Evolutionary conservation across 305 asterid species (phyloP), one percentile per base, ranked within the genome.

Genomic region (Ajuga reptans): DNA sequence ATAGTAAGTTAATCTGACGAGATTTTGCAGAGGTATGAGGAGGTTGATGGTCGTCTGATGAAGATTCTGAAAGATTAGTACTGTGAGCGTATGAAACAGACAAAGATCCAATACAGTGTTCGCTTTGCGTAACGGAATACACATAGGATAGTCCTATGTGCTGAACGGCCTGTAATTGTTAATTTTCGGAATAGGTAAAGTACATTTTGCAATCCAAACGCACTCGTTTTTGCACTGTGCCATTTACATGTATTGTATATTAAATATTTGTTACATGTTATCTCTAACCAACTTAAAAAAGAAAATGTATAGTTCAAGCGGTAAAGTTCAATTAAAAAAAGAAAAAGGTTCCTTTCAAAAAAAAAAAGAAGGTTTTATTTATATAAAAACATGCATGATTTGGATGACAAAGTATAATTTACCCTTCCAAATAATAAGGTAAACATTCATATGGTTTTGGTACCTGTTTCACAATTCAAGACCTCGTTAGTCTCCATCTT

Each of bases 401-500:
- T 8, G 42, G 10, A 37, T 4, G 10, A 6, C 10, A 36, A 4
- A 36, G 9, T 36, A 6, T 36, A 1, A 36, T 36, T 36, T 36
- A 36, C 42, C 42, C 42, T 36, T 6, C 9, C 5, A 36, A 36
- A 36, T 15, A 58, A 8, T 8, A 55, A 37, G 10, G 12, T n/a
- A 5, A 55, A 17, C 21, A 55, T 42, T 5, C 24, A 11, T 7
- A 24, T 10, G 27, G 37, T 2, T 14, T 45, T 17, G 51, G 73
- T 81, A 91, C 98, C 95, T 80, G 27, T 68, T 72, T 68, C 70
- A 50, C 12, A 39, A 34, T 74, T 69, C 49, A 50, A 43, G 78
- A 79, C 69, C 53, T 71, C 73, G 4, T 42, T 50, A 42, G 68
- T 79, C 81, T 86, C 91, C 75, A 89, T 75, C 84, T 84, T 86